Conservation (phyloP, 345 rosid genomes). For the Psidium friedrichsthalianum region DNA sequence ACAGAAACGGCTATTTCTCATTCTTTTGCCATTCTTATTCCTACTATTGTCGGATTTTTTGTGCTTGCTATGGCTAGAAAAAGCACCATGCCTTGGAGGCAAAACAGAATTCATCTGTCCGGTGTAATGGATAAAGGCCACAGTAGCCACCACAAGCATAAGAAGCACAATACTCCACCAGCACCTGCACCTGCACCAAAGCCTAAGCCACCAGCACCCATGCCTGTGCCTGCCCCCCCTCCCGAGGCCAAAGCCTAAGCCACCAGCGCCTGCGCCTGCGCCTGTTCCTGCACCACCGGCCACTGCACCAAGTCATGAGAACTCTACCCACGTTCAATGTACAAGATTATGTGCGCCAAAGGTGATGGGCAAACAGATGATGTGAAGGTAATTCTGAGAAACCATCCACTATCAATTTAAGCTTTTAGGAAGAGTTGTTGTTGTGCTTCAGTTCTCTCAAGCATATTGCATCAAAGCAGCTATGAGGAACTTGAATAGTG, state of each 20-base stretch:
- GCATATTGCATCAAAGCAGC: neutral
- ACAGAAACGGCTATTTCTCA: neutral
- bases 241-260: neutral
- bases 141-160: neutral
- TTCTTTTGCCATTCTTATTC: constrained; percentile 15
- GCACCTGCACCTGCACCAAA: neutral
- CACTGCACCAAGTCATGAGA: neutral
- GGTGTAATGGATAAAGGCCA: neutral
- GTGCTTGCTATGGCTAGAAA: constrained; percentile 39
- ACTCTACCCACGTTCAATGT: constrained; percentile 34
- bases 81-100: constrained; percentile 21
- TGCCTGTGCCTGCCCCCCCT: neutral
- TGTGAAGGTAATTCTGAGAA: constrained; percentile 39
- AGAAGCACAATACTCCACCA: neutral
- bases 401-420: neutral
- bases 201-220: neutral
- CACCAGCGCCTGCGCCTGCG: neutral
- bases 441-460: neutral
- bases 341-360: constrained; percentile 53
- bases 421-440: neutral
- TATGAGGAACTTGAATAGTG: neutral
- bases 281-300: constrained; percentile 5
- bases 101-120: neutral
- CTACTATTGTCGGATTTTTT: constrained; percentile 16
- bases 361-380: constrained; percentile 69